Conservation (phyloP, 1,139 yeast genomes). For the Sugiyamaella novakii region DNA sequence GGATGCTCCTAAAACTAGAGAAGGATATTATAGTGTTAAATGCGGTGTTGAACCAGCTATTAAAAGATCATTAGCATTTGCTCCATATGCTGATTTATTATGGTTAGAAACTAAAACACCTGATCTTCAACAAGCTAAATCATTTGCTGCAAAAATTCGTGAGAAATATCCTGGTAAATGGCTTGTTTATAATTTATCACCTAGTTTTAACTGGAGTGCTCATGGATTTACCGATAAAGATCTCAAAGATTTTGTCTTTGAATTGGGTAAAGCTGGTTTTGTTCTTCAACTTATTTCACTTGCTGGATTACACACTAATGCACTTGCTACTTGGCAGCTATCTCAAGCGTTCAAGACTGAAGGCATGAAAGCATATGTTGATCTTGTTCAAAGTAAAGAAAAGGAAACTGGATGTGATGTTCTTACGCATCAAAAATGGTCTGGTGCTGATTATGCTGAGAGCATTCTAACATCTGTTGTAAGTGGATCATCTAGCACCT, state of each 20-base stretch:
- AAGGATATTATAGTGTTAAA: slow-evolving; percentile 55
- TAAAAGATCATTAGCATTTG: slow-evolving; percentile 54
- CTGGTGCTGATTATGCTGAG: slow-evolving; percentile 58
- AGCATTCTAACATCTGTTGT: slow-evolving; percentile 49
- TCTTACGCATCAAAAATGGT: slow-evolving; percentile 61
- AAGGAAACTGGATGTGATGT: slow-evolving; percentile 52
- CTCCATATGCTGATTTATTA: slow-evolving; percentile 58
- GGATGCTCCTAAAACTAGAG: slow-evolving; percentile 61
- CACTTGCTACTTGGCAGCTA: slow-evolving; percentile 53
- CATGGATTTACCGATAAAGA: slow-evolving; percentile 54
- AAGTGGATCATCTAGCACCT: slow-evolving; percentile 51
- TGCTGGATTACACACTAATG: slow-evolving; percentile 58
- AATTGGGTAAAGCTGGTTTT: slow-evolving; percentile 57
- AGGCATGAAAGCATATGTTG: slow-evolving; percentile 62
- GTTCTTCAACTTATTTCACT: slow-evolving; percentile 56
- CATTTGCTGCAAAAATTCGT: slow-evolving; percentile 52
- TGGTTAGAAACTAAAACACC: slow-evolving; percentile 66
- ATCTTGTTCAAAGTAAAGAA: slow-evolving; percentile 52
- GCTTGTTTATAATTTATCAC: slow-evolving; percentile 60
- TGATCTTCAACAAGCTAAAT: slow-evolving; percentile 52
- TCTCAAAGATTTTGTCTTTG: slow-evolving; percentile 54
- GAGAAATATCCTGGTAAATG: slow-evolving; percentile 54
- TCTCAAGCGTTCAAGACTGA: slow-evolving; percentile 50
- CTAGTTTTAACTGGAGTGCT: slow-evolving; percentile 60
- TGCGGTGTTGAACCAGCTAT: slow-evolving; percentile 57